Evolutionary conservation across 2,329 filamentous ascomycete species (phyloP).

Genomic region (Microascus cirrosus): DNA sequence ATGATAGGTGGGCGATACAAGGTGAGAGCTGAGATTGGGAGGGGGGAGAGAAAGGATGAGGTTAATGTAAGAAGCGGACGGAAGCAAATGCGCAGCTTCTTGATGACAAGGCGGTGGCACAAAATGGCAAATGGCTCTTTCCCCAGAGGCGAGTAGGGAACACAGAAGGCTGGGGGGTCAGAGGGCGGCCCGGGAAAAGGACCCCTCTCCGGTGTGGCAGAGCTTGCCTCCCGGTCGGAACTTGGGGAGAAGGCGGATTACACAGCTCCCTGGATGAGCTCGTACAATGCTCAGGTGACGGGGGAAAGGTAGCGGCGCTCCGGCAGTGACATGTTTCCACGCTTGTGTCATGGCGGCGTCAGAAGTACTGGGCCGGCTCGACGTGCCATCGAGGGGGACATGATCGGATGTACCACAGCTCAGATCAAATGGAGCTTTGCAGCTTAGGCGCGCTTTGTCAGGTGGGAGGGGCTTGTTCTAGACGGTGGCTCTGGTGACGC

Average conservation of each 20-base stretch:
- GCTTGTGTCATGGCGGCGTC: not conserved
- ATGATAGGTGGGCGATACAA: not conserved
- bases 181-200: not conserved
- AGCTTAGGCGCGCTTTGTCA: not conserved
- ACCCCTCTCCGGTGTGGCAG: not conserved
- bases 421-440: not conserved
- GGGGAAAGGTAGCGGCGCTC: not conserved
- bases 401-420: not conserved
- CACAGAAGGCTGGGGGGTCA: not conserved
- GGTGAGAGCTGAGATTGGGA: not conserved
- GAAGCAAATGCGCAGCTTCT: not conserved
- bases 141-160: not conserved
- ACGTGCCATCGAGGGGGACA: not conserved
- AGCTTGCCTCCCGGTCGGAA: not conserved
- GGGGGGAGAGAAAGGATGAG: not conserved
- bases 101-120: not conserved
- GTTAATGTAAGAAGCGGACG: not conserved
- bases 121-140: not conserved
- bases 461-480: not conserved
- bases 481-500: not conserved
- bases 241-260: not conserved
- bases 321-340: not conserved
- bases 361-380: not conserved
- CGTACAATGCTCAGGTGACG: slow-evolving; percentile 5
- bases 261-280: not conserved